Evolutionary conservation across 495 filamentous ascomycete species (phyloP).

Genomic region (Thermochaetoides thermophila): DNA sequence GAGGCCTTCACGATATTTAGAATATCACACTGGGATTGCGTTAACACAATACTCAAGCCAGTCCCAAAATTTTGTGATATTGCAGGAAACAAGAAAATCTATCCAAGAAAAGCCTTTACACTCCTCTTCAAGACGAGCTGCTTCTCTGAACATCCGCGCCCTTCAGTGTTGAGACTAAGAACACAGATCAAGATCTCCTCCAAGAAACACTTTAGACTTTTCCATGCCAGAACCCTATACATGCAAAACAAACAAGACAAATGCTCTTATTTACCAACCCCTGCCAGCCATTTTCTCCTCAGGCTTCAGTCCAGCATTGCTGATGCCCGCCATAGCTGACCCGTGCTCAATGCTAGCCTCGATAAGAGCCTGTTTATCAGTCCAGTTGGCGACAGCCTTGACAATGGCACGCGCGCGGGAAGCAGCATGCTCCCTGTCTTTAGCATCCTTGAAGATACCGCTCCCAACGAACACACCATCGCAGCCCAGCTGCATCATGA

Average conservation of each 20-base stretch:
- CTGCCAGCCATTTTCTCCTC: constrained; percentile 70
- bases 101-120: background rate
- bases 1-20: too few species aligned
- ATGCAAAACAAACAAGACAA: too few species aligned
- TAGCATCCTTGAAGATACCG: constrained; percentile 80
- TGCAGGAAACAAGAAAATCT: too few species aligned
- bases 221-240: background rate
- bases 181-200: background rate
- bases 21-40: too few species aligned
- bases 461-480: constrained; percentile 95
- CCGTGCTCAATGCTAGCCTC: constrained; percentile 77
- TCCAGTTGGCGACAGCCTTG: constrained; percentile 80
- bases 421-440: constrained; percentile 55
- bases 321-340: constrained; percentile 93
- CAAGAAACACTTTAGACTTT: too few species aligned
- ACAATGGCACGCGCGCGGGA: constrained; percentile 88
- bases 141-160: background rate
- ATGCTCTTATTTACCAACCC: constrained; percentile 84
- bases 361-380: constrained; percentile 72
- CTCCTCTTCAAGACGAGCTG: background rate
- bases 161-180: constrained; percentile 6
- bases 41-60: too few species aligned
- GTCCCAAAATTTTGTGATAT: too few species aligned
- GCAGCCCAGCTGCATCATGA: constrained; percentile 99
- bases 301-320: constrained; percentile 55